These are phyloP conservation scores for Alternaria alternata DNA, from an alignment of 2,329 filamentous ascomycete species.

Conservation along the genomic window DNA sequence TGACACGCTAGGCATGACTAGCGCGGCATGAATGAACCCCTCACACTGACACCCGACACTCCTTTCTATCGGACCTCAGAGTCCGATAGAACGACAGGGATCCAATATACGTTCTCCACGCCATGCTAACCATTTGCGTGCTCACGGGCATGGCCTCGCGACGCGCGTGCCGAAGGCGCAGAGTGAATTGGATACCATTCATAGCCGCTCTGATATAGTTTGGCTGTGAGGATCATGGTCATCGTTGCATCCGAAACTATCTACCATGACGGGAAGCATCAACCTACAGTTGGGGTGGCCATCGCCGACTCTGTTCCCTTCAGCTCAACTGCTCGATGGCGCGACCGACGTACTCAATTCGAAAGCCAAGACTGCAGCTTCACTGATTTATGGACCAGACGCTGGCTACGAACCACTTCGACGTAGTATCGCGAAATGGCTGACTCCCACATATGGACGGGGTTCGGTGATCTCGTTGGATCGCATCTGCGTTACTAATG, in stretches of 20 bases:
- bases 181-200: too few relatives aligned
- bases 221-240: not conserved
- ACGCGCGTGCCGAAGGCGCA: too few relatives aligned
- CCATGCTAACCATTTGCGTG: too few relatives aligned
- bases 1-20: not conserved
- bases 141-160: too few relatives aligned
- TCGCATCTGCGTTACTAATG: constrained; percentile 79
- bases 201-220: not conserved
- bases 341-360: constrained; percentile 66
- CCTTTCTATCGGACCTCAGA: not conserved
- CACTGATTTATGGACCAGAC: constrained; percentile 78
- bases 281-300: constrained; percentile 76
- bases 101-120: not conserved
- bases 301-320: constrained; percentile 67
- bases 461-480: constrained; percentile 53
- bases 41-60: not conserved
- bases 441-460: constrained; percentile 66
- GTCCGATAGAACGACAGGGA: not conserved
- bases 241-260: not conserved
- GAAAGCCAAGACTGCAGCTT: constrained; percentile 63
- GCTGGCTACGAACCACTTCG: constrained; percentile 75
- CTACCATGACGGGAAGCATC: constrained; percentile 51
- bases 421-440: constrained; percentile 71
- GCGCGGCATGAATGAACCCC: not conserved
- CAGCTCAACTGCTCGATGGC: constrained; percentile 65